phyloP scores from a whole-genome alignment of 441 rosid species.

The Mallotus japonicus region DNA sequence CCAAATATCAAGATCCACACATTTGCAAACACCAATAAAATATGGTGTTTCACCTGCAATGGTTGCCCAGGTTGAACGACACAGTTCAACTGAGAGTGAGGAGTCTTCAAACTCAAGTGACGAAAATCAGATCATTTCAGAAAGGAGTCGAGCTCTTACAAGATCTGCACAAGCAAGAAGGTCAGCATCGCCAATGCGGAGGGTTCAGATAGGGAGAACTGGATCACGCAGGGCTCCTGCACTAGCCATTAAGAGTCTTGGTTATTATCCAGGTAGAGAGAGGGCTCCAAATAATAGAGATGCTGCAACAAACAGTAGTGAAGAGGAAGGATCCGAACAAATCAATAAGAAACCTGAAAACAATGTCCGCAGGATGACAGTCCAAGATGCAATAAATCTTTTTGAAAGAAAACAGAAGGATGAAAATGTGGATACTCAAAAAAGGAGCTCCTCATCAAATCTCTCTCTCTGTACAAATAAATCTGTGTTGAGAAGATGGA shows the following conservation, averaged over 20 bases:
- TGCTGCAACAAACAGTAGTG: constrained; percentile 32
- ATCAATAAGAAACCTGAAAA: constrained; percentile 40
- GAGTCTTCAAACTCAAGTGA: constrained; percentile 44
- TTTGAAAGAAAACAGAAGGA: constrained; percentile 63
- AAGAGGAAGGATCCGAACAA: constrained; percentile 47
- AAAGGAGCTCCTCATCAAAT: constrained; percentile 35
- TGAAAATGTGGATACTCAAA: constrained; percentile 39
- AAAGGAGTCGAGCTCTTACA: constrained; percentile 53
- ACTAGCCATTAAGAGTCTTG: constrained; percentile 59
- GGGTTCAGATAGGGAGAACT: constrained; percentile 62
- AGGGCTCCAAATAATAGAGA: constrained; percentile 35
- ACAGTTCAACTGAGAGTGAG: constrained; percentile 48
- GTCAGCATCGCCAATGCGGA: constrained; percentile 77
- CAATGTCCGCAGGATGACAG: constrained; percentile 47
- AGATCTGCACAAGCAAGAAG: constrained; percentile 62
- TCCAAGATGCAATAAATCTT: constrained; percentile 65
- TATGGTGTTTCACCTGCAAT: constrained; percentile 65
- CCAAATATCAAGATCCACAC: constrained; percentile 33
- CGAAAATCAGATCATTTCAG: constrained; percentile 39
- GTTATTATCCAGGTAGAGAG: constrained; percentile 48
- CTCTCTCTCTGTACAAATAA: constrained; percentile 39
- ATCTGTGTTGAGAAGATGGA: constrained; percentile 70
- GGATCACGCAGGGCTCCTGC: constrained; percentile 59
- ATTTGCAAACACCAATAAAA: constrained; percentile 40
- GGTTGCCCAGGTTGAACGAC: constrained; percentile 61